Evolutionary conservation across 2,329 filamentous ascomycete genomes (phyloP).

Genomic region (Penicillium brasilianum): DNA sequence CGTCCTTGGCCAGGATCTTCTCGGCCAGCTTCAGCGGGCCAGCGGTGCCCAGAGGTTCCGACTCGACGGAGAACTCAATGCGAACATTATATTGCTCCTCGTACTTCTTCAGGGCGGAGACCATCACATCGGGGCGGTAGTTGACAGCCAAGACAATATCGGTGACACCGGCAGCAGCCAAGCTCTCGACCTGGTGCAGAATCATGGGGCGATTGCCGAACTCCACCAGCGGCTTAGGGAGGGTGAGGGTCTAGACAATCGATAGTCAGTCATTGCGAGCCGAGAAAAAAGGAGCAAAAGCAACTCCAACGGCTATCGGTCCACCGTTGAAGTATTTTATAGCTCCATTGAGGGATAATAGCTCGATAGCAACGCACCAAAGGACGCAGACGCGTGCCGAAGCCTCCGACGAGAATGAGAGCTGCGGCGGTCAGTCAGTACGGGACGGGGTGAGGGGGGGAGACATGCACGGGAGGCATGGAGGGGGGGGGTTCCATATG

Average conservation of each 20-base stretch:
- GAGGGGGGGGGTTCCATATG: constrained; percentile 8
- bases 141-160: constrained; percentile 98
- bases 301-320: background rate
- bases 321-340: constrained; percentile 13
- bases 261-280: constrained; percentile 23
- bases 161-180: constrained; percentile 91
- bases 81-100: constrained; percentile 90
- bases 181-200: constrained; percentile 92
- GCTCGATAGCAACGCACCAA: constrained; percentile 66
- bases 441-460: constrained; percentile 17
- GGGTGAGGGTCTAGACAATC: constrained; percentile 77
- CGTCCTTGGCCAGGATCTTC: constrained; percentile 88
- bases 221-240: constrained; percentile 96
- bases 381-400: constrained; percentile 95
- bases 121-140: constrained; percentile 98
- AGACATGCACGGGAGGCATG: constrained; percentile 5
- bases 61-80: constrained; percentile 96
- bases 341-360: constrained; percentile 18
- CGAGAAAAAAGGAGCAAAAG: background rate
- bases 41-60: constrained; percentile 91
- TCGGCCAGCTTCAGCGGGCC: constrained; percentile 95
- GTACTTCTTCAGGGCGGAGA: constrained; percentile 91
- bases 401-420: constrained; percentile 98
- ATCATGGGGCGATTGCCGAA: constrained; percentile 99
- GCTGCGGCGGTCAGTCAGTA: constrained; percentile 58